phyloP scores from a whole-genome alignment of 2,329 filamentous ascomycete species.

The Diaporthe amygdali region DNA sequence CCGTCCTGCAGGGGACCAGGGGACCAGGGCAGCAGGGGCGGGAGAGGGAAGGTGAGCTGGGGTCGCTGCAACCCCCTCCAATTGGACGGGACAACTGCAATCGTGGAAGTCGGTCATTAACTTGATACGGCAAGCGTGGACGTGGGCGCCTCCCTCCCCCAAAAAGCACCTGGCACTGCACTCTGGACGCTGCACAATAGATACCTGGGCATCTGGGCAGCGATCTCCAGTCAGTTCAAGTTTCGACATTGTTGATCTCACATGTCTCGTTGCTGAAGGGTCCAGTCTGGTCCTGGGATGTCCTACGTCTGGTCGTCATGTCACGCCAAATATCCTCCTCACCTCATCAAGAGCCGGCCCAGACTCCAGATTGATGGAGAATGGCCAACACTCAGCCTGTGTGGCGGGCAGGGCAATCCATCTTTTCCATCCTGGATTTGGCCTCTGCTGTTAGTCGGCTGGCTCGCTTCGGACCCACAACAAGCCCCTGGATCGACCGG shows the following conservation, averaged over 20 bases:
- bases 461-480: background rate
- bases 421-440: background rate
- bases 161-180: no score
- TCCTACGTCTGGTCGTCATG: background rate
- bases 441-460: background rate
- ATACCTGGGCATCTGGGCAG: no score
- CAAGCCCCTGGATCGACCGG: slow-evolving; percentile 4
- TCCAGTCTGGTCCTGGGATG: no score
- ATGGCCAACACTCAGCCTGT: background rate
- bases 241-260: background rate
- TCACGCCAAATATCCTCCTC: background rate
- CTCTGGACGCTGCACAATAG: no score
- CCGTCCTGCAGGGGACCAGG: background rate
- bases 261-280: background rate
- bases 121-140: slow-evolving; percentile 18
- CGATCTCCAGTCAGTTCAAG: background rate
- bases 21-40: no score
- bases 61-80: background rate
- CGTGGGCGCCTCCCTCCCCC: no score
- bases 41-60: background rate
- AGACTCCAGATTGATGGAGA: background rate
- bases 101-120: slow-evolving; percentile 18
- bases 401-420: slow-evolving; percentile 1
- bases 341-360: background rate
- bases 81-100: background rate